A percentile compares a stretch with the other conserved stretches of the same genome.
These are phyloP conservation scores for Cryphonectria parasitica DNA, from an alignment of 2,329 filamentous ascomycete genomes.

Conservation along the genomic window DNA sequence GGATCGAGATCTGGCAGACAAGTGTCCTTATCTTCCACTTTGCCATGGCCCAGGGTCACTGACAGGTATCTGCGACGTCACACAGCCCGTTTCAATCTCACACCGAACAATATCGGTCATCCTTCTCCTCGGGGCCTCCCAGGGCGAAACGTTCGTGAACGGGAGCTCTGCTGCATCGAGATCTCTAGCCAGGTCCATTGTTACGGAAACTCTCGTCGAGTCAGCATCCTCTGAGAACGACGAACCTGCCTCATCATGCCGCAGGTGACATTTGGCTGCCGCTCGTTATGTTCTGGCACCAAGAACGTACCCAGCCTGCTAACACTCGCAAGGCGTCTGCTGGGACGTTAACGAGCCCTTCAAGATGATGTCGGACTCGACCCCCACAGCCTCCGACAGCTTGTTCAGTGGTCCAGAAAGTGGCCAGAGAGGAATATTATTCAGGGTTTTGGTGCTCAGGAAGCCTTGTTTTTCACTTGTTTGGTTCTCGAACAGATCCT, in stretches of 20 bases:
- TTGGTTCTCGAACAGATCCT: not conserved
- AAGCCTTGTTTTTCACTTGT: not conserved
- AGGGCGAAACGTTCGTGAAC: not conserved
- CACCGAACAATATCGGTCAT: not conserved
- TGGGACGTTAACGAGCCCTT: not conserved
- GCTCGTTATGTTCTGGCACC: not conserved
- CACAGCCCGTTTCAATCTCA: not conserved
- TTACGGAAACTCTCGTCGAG: not conserved
- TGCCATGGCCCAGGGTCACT: constrained; percentile 16
- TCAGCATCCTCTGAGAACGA: not conserved
- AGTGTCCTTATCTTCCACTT: constrained; percentile 16
- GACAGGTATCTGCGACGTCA: constrained; percentile 21
- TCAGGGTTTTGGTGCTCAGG: not conserved
- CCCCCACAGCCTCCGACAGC: not conserved
- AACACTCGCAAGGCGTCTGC: not conserved
- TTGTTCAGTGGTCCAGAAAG: not conserved
- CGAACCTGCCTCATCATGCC: not conserved
- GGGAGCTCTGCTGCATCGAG: not conserved
- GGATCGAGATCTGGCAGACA: constrained; percentile 30
- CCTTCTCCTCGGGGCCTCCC: not conserved
- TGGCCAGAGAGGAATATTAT: not conserved
- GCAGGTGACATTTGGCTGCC: not conserved
- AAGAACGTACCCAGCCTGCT: not conserved
- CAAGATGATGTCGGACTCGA: not conserved
- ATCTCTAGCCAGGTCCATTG: not conserved